Percentiles rank a stretch among this genome's conserved stretches.
Evolutionary conservation across 192 early-diverging fungal species (phyloP).

Genomic region (Coemansia sp.): DNA sequence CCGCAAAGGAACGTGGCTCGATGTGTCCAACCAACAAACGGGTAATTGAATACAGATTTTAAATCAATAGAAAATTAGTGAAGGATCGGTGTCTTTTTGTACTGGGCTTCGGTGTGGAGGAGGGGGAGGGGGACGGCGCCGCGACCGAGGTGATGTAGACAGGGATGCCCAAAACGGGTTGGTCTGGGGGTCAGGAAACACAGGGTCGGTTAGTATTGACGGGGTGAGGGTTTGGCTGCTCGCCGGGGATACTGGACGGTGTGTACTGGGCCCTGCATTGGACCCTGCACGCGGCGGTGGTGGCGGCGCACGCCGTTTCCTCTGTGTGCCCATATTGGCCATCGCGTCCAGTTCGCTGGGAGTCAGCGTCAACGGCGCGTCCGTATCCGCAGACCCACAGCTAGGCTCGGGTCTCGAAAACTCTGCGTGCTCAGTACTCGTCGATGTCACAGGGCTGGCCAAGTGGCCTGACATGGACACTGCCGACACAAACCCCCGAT

Average conservation of each 20-base stretch:
- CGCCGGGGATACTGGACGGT: conserved; percentile 1
- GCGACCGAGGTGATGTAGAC: background rate
- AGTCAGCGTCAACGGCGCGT: conserved; percentile 23
- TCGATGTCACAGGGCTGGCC: background rate
- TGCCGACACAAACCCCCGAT: background rate
- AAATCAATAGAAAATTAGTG: too few species aligned
- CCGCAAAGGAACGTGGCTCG: conserved; percentile 42
- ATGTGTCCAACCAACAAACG: conserved; percentile 9
- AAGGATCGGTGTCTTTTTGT: too few species aligned
- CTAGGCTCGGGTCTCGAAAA: too few species aligned
- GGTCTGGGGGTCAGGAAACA: conserved; percentile 2
- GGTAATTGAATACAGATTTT: too few species aligned
- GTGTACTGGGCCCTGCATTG: background rate
- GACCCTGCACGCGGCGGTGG: conserved; percentile 1
- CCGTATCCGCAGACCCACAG: too few species aligned
- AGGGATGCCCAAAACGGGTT: conserved; percentile 16
- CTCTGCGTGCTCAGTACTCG: too few species aligned
- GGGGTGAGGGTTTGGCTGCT: conserved; percentile 8
- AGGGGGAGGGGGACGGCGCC: background rate
- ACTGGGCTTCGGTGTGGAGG: background rate
- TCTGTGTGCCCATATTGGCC: conserved; percentile 18
- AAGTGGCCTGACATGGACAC: background rate
- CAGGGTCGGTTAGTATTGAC: background rate
- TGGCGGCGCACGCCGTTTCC: background rate
- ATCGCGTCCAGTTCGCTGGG: conserved; percentile 42